A percentile compares a stretch with the other conserved stretches of the same genome.
Evolutionary conservation across 257 asterid genomes (phyloP).

Genomic region (Solanum chaucha): DNA sequence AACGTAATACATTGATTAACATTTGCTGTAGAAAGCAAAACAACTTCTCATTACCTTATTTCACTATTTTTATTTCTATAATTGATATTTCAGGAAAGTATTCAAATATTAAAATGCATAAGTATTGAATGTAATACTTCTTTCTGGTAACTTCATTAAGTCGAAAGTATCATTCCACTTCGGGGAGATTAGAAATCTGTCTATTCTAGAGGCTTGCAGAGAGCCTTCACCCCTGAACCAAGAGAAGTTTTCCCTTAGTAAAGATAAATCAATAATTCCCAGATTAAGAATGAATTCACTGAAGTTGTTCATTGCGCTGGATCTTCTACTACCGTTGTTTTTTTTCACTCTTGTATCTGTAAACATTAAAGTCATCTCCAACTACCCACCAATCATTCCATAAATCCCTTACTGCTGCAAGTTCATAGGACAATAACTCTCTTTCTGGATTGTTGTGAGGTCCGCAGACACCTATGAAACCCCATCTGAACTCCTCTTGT

Average conservation of each 20-base stretch:
- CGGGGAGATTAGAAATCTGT: not conserved
- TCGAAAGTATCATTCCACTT: not conserved
- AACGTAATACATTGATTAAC: too few species aligned
- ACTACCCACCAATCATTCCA: not conserved
- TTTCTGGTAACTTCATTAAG: not conserved
- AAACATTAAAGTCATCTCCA: rapidly evolving
- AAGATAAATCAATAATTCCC: not conserved
- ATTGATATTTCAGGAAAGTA: too few species aligned
- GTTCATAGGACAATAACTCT: not conserved
- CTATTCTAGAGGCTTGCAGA: not conserved
- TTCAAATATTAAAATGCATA: not conserved
- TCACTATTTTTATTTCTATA: too few species aligned
- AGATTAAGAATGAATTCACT: not conserved
- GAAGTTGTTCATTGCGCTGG: not conserved
- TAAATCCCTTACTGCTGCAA: not conserved
- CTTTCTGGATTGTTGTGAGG: not conserved
- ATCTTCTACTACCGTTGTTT: not conserved
- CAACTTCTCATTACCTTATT: too few species aligned
- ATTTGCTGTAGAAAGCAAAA: too few species aligned
- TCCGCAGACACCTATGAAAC: not conserved
- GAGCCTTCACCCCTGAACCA: not conserved
- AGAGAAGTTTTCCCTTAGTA: not conserved
- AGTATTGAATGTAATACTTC: not conserved
- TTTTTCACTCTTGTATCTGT: not conserved
- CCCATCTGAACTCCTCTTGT: too few species aligned